Percentiles rank a stretch among this genome's conserved stretches.
These are phyloP conservation scores for Boletus sp. DNA, from an alignment of 768 basidiomycete genomes.

Conservation along the genomic window DNA sequence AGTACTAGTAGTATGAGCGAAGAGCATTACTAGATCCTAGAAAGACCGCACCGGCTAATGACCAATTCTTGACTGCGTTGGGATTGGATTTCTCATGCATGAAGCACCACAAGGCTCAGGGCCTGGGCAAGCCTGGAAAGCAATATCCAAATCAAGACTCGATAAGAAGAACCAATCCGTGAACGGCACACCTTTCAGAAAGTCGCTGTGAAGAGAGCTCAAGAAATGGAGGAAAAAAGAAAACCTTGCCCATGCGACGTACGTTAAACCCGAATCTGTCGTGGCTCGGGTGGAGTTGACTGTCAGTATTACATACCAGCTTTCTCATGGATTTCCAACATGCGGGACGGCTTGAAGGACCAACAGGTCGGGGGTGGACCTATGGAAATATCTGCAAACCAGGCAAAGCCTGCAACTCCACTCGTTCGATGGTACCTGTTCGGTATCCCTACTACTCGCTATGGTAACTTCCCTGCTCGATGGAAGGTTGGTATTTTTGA, in stretches of 20 bases:
- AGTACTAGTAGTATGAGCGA: not conserved
- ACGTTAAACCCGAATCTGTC: not conserved
- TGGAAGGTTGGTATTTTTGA: conserved; percentile 54
- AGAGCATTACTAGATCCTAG: not conserved
- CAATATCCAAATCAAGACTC: not conserved
- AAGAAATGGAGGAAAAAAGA: not conserved
- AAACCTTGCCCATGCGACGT: not conserved
- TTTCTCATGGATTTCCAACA: conserved; percentile 10
- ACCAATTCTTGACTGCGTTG: not conserved
- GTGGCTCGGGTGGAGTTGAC: not conserved
- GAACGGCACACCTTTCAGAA: not conserved
- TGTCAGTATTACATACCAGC: not conserved
- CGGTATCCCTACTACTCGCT: conserved; percentile 72
- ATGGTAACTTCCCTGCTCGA: conserved; percentile 77
- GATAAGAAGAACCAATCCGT: not conserved
- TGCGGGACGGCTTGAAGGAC: not conserved
- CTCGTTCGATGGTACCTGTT: conserved; percentile 67
- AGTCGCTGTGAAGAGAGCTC: not conserved
- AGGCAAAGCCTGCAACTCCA: conserved; percentile 35
- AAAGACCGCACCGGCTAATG: conserved; percentile 1
- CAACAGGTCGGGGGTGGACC: not conserved
- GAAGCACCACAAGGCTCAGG: not conserved
- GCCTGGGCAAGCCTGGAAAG: not conserved
- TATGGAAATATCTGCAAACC: not conserved
- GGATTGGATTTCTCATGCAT: conserved; percentile 11